A percentile compares a stretch with the other conserved stretches of the same genome.
These are phyloP conservation scores for Cyberlindnera mrakii DNA, from an alignment of 805 yeast genomes.

Conservation along the genomic window DNA sequence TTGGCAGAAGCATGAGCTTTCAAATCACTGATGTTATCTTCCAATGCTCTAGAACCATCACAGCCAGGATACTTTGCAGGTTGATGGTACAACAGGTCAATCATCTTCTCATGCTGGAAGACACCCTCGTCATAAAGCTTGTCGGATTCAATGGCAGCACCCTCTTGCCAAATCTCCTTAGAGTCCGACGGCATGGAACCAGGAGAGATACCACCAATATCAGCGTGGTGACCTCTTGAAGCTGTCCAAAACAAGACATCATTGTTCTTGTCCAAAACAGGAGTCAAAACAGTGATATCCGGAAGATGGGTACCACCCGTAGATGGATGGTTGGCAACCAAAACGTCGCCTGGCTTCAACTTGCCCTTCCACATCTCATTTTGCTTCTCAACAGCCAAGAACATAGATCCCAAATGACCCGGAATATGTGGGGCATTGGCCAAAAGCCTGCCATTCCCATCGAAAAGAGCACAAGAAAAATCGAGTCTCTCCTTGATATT, in stretches of 20 bases:
- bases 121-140: conserved; percentile 42
- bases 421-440: conserved; percentile 46
- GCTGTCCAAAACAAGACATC: conserved; percentile 49
- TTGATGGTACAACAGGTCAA: conserved; percentile 36
- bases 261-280: conserved; percentile 42
- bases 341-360: conserved; percentile 36
- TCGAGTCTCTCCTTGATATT: conserved; percentile 44
- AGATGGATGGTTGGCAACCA: conserved; percentile 37
- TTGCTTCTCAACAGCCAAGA: conserved; percentile 33
- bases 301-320: conserved; percentile 45
- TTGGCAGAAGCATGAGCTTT: conserved; percentile 47
- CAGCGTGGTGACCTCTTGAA: conserved; percentile 57
- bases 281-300: conserved; percentile 51
- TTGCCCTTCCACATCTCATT: conserved; percentile 32
- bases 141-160: conserved; percentile 48
- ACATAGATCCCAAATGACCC: conserved; percentile 42
- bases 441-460: conserved; percentile 35
- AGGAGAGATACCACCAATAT: conserved; percentile 53
- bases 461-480: conserved; percentile 43
- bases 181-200: conserved; percentile 54
- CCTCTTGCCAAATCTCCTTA: conserved; percentile 47
- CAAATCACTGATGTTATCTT: conserved; percentile 45
- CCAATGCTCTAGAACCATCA: conserved; percentile 52
- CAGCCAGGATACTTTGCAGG: conserved; percentile 48
- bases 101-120: conserved; percentile 48